Evolutionary conservation across 2,329 filamentous ascomycete genomes (phyloP).

Genomic region (Trichoderma sp.): DNA sequence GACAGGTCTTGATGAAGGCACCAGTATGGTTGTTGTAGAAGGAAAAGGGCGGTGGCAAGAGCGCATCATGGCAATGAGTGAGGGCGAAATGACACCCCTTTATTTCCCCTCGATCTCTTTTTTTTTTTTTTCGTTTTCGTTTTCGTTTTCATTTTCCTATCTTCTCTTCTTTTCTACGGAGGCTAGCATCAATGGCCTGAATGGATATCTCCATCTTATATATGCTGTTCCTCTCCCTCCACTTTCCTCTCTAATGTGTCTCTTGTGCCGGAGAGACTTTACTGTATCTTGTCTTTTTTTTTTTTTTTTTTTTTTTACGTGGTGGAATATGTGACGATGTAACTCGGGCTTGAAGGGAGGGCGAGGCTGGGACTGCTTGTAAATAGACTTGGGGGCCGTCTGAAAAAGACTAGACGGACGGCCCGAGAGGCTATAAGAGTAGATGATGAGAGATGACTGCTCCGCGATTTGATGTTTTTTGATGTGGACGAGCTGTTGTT

Average conservation of each 20-base stretch:
- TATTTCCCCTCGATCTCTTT: not conserved
- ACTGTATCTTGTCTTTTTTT: not conserved
- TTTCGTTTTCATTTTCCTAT: not conserved
- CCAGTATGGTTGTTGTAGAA: slow-evolving; percentile 62
- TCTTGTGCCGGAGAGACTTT: not conserved
- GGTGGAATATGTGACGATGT: not conserved
- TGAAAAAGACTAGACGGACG: not conserved
- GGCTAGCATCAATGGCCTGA: not conserved
- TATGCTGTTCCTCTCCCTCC: not conserved
- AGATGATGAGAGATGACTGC: slow-evolving; percentile 11
- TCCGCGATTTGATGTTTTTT: not conserved
- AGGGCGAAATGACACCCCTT: not conserved
- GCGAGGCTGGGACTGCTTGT: not conserved
- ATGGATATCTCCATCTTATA: not conserved
- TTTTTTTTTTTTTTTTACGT: not conserved
- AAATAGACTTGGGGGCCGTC: slow-evolving; percentile 1
- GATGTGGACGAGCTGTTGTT: not conserved
- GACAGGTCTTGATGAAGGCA: slow-evolving; percentile 72
- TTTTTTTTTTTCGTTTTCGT: not conserved
- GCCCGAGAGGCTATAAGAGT: slow-evolving; percentile 5
- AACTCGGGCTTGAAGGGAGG: not conserved
- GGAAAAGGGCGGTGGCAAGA: not conserved
- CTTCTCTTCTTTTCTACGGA: not conserved
- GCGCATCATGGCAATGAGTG: not conserved
- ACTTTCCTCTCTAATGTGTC: not conserved